These are phyloP conservation scores for Lactifluus pinguis DNA, from an alignment of 768 basidiomycete genomes.

Conservation along the genomic window DNA sequence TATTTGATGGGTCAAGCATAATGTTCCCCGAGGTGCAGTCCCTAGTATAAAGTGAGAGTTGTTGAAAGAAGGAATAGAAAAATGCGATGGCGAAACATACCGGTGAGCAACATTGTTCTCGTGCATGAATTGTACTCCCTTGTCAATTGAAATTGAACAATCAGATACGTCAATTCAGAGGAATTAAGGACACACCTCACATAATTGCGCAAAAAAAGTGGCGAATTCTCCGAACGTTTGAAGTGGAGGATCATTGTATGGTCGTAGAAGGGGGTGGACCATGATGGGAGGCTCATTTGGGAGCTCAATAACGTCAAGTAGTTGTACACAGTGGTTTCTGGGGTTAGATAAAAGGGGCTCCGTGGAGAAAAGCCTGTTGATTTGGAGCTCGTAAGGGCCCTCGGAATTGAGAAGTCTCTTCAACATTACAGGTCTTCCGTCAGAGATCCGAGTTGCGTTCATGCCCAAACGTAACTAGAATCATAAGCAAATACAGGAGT, in stretches of 20 bases:
- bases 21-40: constrained; percentile 9
- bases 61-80: neutral
- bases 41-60: neutral
- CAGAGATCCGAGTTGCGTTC: constrained; percentile 12
- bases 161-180: no score
- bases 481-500: neutral
- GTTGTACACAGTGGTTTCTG: constrained; percentile 23
- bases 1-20: constrained; percentile 11
- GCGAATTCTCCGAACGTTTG: constrained; percentile 30
- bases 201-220: constrained; percentile 27
- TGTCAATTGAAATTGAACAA: neutral
- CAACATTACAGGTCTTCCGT: constrained; percentile 4
- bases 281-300: constrained; percentile 21
- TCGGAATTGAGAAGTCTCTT: neutral
- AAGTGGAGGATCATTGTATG: constrained; percentile 24
- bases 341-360: constrained; percentile 21
- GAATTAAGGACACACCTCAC: constrained; percentile 26
- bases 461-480: neutral
- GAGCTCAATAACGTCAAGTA: constrained; percentile 21
- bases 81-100: neutral
- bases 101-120: constrained; percentile 13
- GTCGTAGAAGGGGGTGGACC: constrained; percentile 28
- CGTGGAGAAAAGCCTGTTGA: neutral
- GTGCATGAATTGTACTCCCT: constrained; percentile 15
- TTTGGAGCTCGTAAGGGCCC: constrained; percentile 13